Base-by-base conservation (phyloP, 202 grass and related monocot genomes). In the Cymbopogon flexuosus region DNA sequence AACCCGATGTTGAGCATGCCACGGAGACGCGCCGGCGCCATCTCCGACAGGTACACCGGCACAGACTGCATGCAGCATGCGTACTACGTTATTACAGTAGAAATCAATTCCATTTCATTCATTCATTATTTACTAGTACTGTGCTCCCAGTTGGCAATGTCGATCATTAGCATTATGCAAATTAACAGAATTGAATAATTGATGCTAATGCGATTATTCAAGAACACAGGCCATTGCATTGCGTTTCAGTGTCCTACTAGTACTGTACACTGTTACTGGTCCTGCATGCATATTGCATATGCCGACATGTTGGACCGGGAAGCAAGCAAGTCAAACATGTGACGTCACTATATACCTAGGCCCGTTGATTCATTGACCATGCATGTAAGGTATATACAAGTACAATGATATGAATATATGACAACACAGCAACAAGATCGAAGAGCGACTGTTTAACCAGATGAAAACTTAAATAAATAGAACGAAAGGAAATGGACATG, bases 1-100 rank as follows among this genome's bases (percentile, higher is more conserved):
- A 94, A 94, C 0, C 92, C 89, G 84, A 92, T 92, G 87, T 94
- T 94, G 46, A 94, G 92, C 92, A 92, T 94, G 15, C 92, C 92
- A 0, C 92, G 84, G 23, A 94, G 89, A 0, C 81, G 68, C 18
- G 89, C 89, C 0, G 92, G 92, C 5, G 92, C 89, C 92, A 94
- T 94, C 75, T 94, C 92, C 11, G 92, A 33, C 31, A 33, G 31
- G 31, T 33, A 33, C 31, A 33, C 31, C 31, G 31, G 31, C 31
- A 33, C 31, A 33, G 31, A 33, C 31, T 33, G 31, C 31, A 33
- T 33, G 4, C 31, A 33, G 2, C 27, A 27, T 27, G 27, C 27
- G 27, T 33, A 33, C 31, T 33, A 33, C 31, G 31, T 33, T 33
- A 33, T 33, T 33, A 33, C 31, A 33, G 27, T 27, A 27, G 27